Conservation (phyloP, 2,329 filamentous ascomycete genomes). For the Arthroderma uncinatum region DNA sequence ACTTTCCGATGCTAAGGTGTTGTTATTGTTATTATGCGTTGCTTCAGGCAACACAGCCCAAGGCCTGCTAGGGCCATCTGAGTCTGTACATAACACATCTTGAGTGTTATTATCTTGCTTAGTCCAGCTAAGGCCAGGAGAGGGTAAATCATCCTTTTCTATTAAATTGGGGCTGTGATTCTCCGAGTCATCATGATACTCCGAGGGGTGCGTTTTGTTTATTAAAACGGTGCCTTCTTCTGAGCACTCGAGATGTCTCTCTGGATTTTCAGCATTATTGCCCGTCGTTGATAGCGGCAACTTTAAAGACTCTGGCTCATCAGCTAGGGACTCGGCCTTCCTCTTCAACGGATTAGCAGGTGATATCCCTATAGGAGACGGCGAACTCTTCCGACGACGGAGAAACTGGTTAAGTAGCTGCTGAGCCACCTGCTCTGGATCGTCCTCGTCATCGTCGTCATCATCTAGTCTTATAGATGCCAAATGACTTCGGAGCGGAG, state of each 20-base stretch:
- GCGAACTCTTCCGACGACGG: constrained; percentile 5
- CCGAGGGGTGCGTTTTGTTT: not conserved
- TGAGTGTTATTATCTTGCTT: constrained; percentile 4
- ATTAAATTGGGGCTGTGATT: not conserved
- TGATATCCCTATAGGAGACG: not conserved
- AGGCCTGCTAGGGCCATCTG: not conserved
- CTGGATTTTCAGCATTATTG: not conserved
- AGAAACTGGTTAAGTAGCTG: constrained; percentile 21
- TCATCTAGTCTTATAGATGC: not conserved
- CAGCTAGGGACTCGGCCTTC: not conserved
- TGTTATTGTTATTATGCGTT: not conserved
- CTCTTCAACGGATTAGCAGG: not conserved
- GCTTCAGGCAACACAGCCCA: not conserved
- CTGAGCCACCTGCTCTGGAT: constrained; percentile 17
- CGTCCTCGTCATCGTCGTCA: constrained; percentile 14
- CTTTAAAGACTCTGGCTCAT: not conserved
- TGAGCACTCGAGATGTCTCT: not conserved
- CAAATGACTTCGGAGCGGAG: not conserved
- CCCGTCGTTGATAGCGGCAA: not conserved
- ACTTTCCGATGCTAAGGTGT: not conserved
- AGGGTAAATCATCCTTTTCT: not conserved
- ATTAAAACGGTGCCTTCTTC: not conserved
- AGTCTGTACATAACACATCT: not conserved
- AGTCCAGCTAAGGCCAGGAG: not conserved
- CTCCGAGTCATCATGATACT: not conserved